Conservation (phyloP, 2,329 filamentous ascomycete genomes). For the Amesomyces nigricolor region DNA sequence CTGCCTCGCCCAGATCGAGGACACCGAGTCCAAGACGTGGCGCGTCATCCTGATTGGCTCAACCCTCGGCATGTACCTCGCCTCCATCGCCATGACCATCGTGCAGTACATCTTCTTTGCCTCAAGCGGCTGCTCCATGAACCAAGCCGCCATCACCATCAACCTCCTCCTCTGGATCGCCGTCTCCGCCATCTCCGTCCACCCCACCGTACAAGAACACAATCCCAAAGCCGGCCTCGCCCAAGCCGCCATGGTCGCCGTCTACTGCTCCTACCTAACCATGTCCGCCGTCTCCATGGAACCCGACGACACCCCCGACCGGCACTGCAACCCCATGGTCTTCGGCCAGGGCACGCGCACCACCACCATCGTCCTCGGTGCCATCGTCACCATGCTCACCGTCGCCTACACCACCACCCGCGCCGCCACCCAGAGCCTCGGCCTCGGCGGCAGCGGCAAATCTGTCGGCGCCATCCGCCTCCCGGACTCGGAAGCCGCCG, state of each 20-base stretch:
- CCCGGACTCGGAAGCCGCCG: slow-evolving; percentile 48
- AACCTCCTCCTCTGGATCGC: slow-evolving; percentile 80
- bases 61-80: slow-evolving; percentile 88
- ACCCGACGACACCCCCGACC: slow-evolving; percentile 84
- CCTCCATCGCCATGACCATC: slow-evolving; percentile 87
- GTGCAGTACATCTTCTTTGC: slow-evolving; percentile 98
- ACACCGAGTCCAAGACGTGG: slow-evolving; percentile 79
- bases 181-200: slow-evolving; percentile 79
- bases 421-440: slow-evolving; percentile 84
- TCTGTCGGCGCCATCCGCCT: slow-evolving; percentile 52
- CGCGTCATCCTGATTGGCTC: slow-evolving; percentile 83
- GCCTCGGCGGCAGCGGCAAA: slow-evolving; percentile 56
- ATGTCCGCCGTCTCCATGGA: slow-evolving; percentile 99
- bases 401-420: slow-evolving; percentile 97
- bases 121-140: slow-evolving; percentile 76
- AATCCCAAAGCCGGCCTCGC: slow-evolving; percentile 92
- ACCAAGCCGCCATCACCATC: slow-evolving; percentile 91
- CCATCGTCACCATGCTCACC: slow-evolving; percentile 92
- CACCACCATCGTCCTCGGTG: slow-evolving; percentile 85
- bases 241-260: slow-evolving; percentile 94
- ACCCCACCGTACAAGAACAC: slow-evolving; percentile 81
- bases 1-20: slow-evolving; percentile 88
- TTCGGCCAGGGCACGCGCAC: slow-evolving; percentile 80
- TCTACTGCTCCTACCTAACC: slow-evolving; percentile 98
- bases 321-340: slow-evolving; percentile 87